Conservation (phyloP, 2,329 filamentous ascomycete genomes). For the Rutstroemia sp. region DNA sequence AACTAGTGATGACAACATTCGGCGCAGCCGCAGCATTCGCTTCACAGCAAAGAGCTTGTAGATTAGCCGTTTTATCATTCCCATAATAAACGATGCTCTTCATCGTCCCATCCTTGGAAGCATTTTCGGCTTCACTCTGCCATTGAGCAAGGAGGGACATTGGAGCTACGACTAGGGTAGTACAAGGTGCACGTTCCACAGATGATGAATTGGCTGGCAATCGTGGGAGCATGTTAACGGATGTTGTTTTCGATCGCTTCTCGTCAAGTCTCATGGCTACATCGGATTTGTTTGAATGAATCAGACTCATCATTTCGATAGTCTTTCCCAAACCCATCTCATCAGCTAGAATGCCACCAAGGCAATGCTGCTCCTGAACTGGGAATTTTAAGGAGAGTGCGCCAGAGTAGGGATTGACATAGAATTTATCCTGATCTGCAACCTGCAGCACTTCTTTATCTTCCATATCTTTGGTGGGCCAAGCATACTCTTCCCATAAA, state of each 20-base stretch:
- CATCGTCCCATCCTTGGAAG: constrained; percentile 75
- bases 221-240: constrained; percentile 55
- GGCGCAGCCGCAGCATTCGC: constrained; percentile 70
- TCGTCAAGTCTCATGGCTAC: constrained; percentile 35
- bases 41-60: constrained; percentile 71
- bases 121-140: constrained; percentile 91
- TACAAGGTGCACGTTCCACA: constrained; percentile 69
- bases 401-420: constrained; percentile 94
- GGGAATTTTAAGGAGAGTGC: constrained; percentile 90
- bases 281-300: constrained; percentile 73
- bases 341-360: constrained; percentile 89
- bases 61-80: constrained; percentile 69
- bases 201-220: constrained; percentile 49
- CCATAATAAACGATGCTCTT: constrained; percentile 90
- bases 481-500: constrained; percentile 91
- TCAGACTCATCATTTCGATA: constrained; percentile 92
- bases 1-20: constrained; percentile 90
- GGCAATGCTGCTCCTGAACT: constrained; percentile 85
- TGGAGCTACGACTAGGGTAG: constrained; percentile 90
- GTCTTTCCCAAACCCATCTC: constrained; percentile 98
- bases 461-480: constrained; percentile 82
- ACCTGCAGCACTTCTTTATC: constrained; percentile 65
- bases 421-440: constrained; percentile 66
- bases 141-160: constrained; percentile 96
- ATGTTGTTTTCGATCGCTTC: constrained; percentile 21